These are phyloP conservation scores for Pichia sp. DNA, from an alignment of 1,139 yeast species.

Conservation along the genomic window DNA sequence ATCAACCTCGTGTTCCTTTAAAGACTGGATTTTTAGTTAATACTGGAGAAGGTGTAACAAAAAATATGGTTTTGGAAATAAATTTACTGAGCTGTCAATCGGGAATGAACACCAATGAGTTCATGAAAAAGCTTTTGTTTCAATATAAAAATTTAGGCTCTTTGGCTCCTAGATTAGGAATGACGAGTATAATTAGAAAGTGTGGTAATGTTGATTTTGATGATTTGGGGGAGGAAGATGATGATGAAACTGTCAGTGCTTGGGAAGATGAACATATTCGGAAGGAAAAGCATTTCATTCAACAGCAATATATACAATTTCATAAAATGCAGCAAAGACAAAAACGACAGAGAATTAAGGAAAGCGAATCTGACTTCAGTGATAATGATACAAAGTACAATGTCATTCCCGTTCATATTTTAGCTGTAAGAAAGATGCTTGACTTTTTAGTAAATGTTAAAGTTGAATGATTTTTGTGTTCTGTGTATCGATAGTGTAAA, in stretches of 20 bases:
- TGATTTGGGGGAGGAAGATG: constrained; percentile 24
- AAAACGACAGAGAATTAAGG: constrained; percentile 5
- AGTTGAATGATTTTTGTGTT: constrained; percentile 20
- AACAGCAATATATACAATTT: constrained; percentile 13
- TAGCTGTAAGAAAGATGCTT: constrained; percentile 64
- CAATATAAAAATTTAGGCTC: constrained; percentile 51
- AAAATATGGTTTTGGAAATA: constrained; percentile 38
- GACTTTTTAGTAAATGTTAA: constrained; percentile 35
- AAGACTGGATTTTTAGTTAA: constrained; percentile 64
- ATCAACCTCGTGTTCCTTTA: constrained; percentile 62
- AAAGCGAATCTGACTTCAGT: constrained; percentile 4
- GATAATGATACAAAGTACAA: constrained; percentile 15
- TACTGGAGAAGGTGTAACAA: constrained; percentile 19
- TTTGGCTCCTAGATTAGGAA: constrained; percentile 41
- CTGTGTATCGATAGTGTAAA: too few species aligned
- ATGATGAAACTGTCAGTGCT: constrained; percentile 19
- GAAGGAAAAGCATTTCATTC: constrained; percentile 14
- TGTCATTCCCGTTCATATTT: constrained; percentile 75
- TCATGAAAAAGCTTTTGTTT: constrained; percentile 50
- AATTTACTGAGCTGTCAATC: constrained; percentile 64
- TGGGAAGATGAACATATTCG: constrained; percentile 11
- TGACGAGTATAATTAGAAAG: constrained; percentile 20
- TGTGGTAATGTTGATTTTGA: constrained; percentile 28
- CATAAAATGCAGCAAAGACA: constrained; percentile 12
- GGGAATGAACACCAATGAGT: constrained; percentile 44